phyloP scores from a whole-genome alignment of 2,329 filamentous ascomycete genomes.

The Beauveria asiatica region DNA sequence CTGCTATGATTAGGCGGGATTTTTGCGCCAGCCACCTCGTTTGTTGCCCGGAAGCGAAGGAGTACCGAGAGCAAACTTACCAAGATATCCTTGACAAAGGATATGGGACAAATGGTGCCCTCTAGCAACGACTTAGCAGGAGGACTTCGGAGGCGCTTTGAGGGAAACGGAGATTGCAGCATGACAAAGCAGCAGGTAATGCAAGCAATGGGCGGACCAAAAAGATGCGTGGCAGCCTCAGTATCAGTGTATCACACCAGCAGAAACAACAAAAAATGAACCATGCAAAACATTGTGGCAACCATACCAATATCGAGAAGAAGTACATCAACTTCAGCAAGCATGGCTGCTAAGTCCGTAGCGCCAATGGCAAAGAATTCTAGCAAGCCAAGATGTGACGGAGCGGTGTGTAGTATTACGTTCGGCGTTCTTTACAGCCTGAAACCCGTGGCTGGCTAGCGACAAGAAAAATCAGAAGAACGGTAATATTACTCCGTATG shows the following conservation, averaged over 20 bases:
- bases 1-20: neutral
- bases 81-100: constrained; percentile 74
- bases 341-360: constrained; percentile 15
- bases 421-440: neutral
- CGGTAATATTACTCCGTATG: neutral
- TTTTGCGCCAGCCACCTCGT: neutral
- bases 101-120: constrained; percentile 75
- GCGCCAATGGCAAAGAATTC: neutral
- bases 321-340: constrained; percentile 24
- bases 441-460: neutral
- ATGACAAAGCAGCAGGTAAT: neutral
- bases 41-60: constrained; percentile 12
- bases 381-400: neutral
- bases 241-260: neutral
- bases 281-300: neutral
- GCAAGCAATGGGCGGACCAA: neutral
- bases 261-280: neutral
- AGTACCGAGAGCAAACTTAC: constrained; percentile 43
- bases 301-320: constrained; percentile 30
- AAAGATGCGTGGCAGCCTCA: constrained; percentile 2
- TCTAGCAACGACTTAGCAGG: constrained; percentile 38
- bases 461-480: neutral
- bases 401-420: constrained; percentile 5
- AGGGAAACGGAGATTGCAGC: neutral
- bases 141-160: neutral